A percentile compares a stretch with the other conserved stretches of the same genome.
phyloP scores from a whole-genome alignment of 306 rosid genomes.

The Medicago arabica region DNA sequence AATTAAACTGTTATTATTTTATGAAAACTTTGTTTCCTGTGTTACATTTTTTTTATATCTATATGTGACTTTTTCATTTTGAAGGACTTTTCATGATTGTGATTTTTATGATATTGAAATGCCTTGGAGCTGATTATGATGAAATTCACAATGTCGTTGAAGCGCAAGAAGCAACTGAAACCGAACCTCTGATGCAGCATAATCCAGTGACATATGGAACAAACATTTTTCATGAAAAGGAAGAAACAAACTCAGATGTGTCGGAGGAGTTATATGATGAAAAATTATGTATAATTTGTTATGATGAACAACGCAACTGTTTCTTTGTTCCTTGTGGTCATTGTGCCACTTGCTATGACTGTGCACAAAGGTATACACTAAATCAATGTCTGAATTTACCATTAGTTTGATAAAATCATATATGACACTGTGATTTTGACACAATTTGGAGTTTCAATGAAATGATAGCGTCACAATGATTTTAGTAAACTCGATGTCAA shows the following conservation, averaged over 20 bases:
- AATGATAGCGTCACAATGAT: too few species aligned
- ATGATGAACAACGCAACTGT: constrained; percentile 74
- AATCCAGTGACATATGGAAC: constrained; percentile 56
- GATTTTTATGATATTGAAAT: constrained; percentile 54
- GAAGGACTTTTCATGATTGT: constrained; percentile 52
- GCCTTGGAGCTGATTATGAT: constrained; percentile 55
- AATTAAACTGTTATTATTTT: too few species aligned
- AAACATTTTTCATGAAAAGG: constrained; percentile 44
- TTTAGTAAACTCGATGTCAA: too few species aligned
- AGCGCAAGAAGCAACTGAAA: constrained; percentile 45
- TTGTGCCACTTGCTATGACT: constrained; percentile 76
- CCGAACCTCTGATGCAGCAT: constrained; percentile 54
- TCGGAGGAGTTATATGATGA: constrained; percentile 77
- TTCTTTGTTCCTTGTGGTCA: constrained; percentile 88
- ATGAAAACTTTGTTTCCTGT: neutral
- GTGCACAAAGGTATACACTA: constrained; percentile 67
- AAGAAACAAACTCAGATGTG: constrained; percentile 44
- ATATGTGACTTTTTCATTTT: constrained; percentile 33
- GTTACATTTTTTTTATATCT: neutral
- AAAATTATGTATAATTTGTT: constrained; percentile 69
- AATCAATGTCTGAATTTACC: neutral
- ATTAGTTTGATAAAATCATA: neutral
- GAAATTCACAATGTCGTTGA: constrained; percentile 23
- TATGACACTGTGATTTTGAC: too few species aligned
- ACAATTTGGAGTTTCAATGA: too few species aligned